Base-by-base conservation (phyloP, 2,329 filamentous ascomycete species). In the Aspergillus tamarii region DNA sequence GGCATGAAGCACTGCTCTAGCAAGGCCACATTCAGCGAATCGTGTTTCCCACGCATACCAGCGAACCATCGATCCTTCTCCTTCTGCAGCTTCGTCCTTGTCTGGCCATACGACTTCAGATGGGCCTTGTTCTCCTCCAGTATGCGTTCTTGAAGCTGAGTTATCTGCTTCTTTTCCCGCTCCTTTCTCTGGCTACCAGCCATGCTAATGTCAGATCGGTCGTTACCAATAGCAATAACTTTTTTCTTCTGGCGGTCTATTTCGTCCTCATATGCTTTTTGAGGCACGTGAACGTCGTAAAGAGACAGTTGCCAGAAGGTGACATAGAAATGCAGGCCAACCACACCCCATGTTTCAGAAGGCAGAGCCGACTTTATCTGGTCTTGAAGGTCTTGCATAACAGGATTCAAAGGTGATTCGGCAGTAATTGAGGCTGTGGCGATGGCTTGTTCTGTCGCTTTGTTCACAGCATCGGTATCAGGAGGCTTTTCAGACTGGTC, bases 1-100 rank as follows among this genome's bases (percentile, higher is more conserved):
- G 95, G 95, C n/a, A 98, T 79, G 69, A 99, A 89, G 75, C 95
- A 99, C 71, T 96, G 90, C 77, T 98, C 93, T 11, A 99, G 85
- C 21, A 99, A 81, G 4, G 87, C 85, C 70, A 93, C 88, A 59
- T 94, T 91, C 5, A 96, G 84, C 9, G 82, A 83, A 63, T 91
- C 88, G 45, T 85, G 81, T 70, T 89, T 91, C 26, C 85, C 82
- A 64, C 87, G 85, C 67, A 88, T 84, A 11, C 86, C 84, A 5
- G 85, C 81, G 75, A 98, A 97, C 88, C 94, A 97, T 61, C 85
- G 80, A 68, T 88, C 84, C 74, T 94, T 93, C 72, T 94, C 91
- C 67, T 89, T 89, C 59, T 87, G 87, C 53, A 98, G 80, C 67
- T 91, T 87, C 58, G 87, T 83, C 69, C 89, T 88, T 67, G 88